Evolutionary conservation across 257 asterid genomes (phyloP).

Genomic region (Nicotiana paniculata): DNA sequence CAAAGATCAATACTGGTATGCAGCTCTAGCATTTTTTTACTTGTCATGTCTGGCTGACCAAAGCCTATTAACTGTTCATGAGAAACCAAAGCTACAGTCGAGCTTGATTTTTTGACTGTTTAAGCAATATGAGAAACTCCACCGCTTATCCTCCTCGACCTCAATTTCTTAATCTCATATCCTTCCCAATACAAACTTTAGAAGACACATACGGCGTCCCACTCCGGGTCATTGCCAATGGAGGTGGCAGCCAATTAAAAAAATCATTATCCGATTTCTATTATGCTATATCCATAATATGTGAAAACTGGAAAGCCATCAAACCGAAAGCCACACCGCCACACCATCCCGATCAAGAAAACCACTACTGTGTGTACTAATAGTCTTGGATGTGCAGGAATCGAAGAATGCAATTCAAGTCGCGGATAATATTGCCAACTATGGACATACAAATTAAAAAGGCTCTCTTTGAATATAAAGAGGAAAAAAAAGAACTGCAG

Average conservation of each 20-base stretch:
- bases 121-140: not conserved
- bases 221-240: not conserved
- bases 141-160: not conserved
- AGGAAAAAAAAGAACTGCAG: not conserved
- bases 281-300: not conserved
- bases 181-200: not conserved
- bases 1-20: conserved; percentile 33
- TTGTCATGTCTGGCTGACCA: conserved; percentile 13
- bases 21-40: conserved; percentile 22
- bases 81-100: not conserved
- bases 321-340: not conserved
- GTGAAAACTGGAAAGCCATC: not conserved
- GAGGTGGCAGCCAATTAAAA: not conserved
- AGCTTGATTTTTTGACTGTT: not conserved
- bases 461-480: not conserved
- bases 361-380: too few species aligned
- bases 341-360: too few species aligned
- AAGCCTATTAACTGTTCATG: not conserved
- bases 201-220: not conserved
- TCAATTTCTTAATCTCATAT: not conserved
- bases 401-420: not conserved
- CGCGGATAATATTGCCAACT: too few species aligned
- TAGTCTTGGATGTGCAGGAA: not conserved
- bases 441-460: not conserved
- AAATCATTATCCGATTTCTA: not conserved